Evolutionary conservation across 345 rosid genomes (phyloP).

Genomic region (Populus ilicifolia): DNA sequence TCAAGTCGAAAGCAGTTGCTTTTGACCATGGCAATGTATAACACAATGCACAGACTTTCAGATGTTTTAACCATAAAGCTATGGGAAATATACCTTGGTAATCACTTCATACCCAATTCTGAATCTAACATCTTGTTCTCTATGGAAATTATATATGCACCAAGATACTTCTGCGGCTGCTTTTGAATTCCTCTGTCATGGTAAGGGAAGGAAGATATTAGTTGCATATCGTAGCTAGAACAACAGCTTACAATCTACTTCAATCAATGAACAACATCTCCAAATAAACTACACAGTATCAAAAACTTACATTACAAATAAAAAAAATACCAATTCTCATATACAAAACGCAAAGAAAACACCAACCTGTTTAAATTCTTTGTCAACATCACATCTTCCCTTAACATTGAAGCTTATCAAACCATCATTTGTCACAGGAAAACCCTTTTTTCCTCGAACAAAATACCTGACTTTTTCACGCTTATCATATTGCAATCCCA

Average conservation of each 20-base stretch:
- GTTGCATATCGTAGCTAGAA: not conserved
- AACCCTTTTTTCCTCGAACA: constrained; percentile 67
- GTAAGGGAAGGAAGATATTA: constrained; percentile 5
- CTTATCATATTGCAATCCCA: constrained; percentile 69
- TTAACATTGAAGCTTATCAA: constrained; percentile 59
- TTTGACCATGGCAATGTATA: not conserved
- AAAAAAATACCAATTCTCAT: not conserved
- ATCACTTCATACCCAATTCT: constrained; percentile 73
- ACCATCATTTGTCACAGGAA: constrained; percentile 51
- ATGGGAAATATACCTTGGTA: constrained; percentile 51
- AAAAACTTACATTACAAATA: not conserved
- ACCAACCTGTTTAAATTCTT: constrained; percentile 66
- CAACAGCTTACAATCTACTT: not conserved
- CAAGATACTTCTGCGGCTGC: constrained; percentile 84
- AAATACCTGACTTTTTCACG: constrained; percentile 59
- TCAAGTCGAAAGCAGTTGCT: not conserved
- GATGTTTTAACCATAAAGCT: not conserved
- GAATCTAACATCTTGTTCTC: constrained; percentile 74
- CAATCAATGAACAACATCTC: not conserved
- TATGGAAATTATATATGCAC: constrained; percentile 65
- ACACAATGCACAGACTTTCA: not conserved
- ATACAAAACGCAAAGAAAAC: not conserved
- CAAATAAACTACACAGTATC: not conserved
- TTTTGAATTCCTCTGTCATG: constrained; percentile 60
- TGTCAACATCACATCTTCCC: constrained; percentile 67